Base-by-base conservation (phyloP, 1,139 yeast species). In the Candida anutae region DNA sequence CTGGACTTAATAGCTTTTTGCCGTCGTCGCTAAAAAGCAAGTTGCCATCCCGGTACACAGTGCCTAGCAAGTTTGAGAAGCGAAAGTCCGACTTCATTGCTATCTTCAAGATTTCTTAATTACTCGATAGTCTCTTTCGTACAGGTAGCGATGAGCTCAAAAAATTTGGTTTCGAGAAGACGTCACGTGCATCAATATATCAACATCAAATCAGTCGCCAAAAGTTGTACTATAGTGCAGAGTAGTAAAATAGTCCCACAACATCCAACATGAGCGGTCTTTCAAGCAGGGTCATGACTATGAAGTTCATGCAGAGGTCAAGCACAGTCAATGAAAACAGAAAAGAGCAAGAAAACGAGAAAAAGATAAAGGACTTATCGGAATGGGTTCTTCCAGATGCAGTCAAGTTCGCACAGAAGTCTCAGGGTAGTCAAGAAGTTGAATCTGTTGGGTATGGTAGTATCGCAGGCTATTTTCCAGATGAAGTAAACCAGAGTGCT, bases 41-140 rank as follows among this genome's bases (percentile, higher is more conserved):
- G 53, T 90, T 88, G 13, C 97, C 98, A 46, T 82, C 84, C 31
- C 94, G 68, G 49, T 90, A 90, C 5, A 90, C 98, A 0, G 98
- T 88, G 16, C 98, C 99, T 43, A 90, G 62, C 26, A 90, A 65
- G 55, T 90, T 90, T 25, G 94, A 78, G 45, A 90, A 81, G 69
- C 62, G 56, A 47, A 60, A 63, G 44, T 63, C 68, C 17, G 71
- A 62, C 48, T 63, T 66, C 73, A 66, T 66, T 26, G 21, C 21
- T n/a, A n/a, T n/a, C n/a, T n/a, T n/a, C n/a, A n/a, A n/a, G n/a
- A n/a, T n/a, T n/a, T n/a, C n/a, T n/a, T n/a, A n/a, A n/a, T n/a
- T n/a, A n/a, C n/a, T n/a, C n/a, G n/a, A n/a, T n/a, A n/a, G n/a
- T n/a, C n/a, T n/a, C n/a, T n/a, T n/a, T n/a, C n/a, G n/a, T 6